A percentile compares a stretch with the other conserved stretches of the same genome.
Conservation (phyloP, 2,329 filamentous ascomycete genomes). For the Geoglossum cookeanum region DNA sequence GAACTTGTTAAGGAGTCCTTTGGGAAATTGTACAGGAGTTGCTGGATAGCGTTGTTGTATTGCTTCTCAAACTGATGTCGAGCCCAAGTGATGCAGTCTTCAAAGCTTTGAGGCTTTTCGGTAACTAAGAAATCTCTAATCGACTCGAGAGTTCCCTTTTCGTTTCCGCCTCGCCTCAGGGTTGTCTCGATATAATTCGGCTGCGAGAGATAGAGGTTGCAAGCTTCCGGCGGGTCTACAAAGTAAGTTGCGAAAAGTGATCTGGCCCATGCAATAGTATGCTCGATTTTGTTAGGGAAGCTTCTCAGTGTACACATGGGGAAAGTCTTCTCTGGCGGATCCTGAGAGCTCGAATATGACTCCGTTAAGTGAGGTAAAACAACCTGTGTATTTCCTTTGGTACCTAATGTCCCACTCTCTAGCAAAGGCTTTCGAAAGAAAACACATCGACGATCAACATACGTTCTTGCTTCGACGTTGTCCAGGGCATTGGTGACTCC, state of each 20-base stretch:
- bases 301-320: conserved; percentile 95
- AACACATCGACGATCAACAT: conserved; percentile 88
- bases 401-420: conserved; percentile 94
- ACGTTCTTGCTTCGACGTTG: conserved; percentile 92
- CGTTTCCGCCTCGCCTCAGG: conserved; percentile 81
- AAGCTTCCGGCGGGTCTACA: conserved; percentile 80
- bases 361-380: conserved; percentile 81
- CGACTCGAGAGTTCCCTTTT: conserved; percentile 82
- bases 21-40: conserved; percentile 91
- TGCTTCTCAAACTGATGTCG: conserved; percentile 87
- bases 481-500: conserved; percentile 94
- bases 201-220: conserved; percentile 84
- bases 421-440: conserved; percentile 96
- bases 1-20: conserved; percentile 78
- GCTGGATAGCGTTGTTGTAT: conserved; percentile 91
- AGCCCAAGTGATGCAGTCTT: conserved; percentile 94
- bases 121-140: conserved; percentile 80
- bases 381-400: conserved; percentile 96
- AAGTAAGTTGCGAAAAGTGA: conserved; percentile 92
- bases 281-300: conserved; percentile 96
- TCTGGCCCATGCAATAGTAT: conserved; percentile 95
- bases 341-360: conserved; percentile 92
- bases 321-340: conserved; percentile 95
- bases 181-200: conserved; percentile 76
- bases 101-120: conserved; percentile 78